Conservation (phyloP, 2,329 filamentous ascomycete species). For the Cladosporium cucumerinum region DNA sequence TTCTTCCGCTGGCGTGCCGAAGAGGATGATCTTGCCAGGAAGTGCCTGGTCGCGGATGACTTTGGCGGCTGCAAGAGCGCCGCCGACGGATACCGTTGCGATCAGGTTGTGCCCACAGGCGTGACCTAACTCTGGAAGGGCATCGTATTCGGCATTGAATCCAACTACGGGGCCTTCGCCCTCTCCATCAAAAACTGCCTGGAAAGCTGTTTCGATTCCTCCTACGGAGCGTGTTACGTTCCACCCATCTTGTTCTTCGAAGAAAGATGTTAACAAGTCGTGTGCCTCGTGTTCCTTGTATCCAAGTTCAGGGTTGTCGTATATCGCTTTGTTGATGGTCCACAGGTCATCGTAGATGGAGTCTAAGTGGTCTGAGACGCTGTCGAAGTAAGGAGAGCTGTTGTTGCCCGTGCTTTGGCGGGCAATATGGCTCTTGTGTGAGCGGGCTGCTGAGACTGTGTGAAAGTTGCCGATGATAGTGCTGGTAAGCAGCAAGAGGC, state of each 20-base stretch:
- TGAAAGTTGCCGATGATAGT: neutral
- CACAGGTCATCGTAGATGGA: conserved; percentile 4
- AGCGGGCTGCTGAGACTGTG: neutral
- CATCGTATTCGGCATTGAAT: conserved; percentile 31
- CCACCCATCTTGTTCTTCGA: conserved; percentile 31
- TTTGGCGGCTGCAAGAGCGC: conserved; percentile 3
- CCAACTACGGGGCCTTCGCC: conserved; percentile 39
- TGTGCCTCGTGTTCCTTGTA: conserved; percentile 52
- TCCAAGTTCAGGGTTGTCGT: conserved; percentile 45
- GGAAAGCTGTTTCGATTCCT: conserved; percentile 13
- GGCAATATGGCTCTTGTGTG: neutral
- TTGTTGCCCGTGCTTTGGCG: conserved; percentile 3
- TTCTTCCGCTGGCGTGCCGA: conserved; percentile 12
- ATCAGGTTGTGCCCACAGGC: conserved; percentile 7
- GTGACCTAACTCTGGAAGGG: neutral
- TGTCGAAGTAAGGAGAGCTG: conserved; percentile 1
- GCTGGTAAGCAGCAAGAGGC: neutral
- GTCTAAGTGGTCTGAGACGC: neutral
- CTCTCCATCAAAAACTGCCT: conserved; percentile 24
- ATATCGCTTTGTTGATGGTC: conserved; percentile 6
- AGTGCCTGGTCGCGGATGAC: conserved; percentile 1
- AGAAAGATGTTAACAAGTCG: conserved; percentile 48
- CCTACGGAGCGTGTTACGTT: conserved; percentile 28
- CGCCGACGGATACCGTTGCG: conserved; percentile 1
- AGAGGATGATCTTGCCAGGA: conserved; percentile 2